Base-by-base conservation (phyloP, 2,329 filamentous ascomycete genomes). In the Ophiostoma pallidulum region DNA sequence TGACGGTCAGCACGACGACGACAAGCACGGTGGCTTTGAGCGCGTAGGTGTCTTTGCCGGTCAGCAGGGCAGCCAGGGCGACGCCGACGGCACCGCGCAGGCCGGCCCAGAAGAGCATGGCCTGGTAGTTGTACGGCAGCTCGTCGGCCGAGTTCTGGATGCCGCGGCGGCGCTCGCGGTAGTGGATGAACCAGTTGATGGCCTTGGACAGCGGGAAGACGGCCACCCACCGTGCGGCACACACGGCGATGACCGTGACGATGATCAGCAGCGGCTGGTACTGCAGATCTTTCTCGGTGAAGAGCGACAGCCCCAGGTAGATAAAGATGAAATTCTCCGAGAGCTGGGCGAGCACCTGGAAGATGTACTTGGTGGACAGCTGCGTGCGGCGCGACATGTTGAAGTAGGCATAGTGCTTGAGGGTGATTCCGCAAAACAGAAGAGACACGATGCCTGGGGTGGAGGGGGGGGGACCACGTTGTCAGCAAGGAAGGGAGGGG, bases 281-380 rank as follows among this genome's bases (percentile, higher is more conserved):
- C 51, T 87, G 80, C 20, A 96, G 74, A 42, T 86, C 80, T 45
- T 81, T 82, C 58, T 97, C 90, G 3, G 92, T 96, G 64, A 98
- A 97, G 24, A 98, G 75, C 1, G 92, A 94, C 3, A 98, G 73
- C 6, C 92, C 92, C 0, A 98, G 79, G 61, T 98, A 98, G 64
- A 98, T 98, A 70, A 98, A 98, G 66, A 98, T 98, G 63, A 98
- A 98, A 66, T 98, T 98, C 68, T 98, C 92, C 0, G 91, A 95
- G 39, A 98, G 69, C 65, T 98, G 92, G 4, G 92, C 87, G 57
- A 94, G 82, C 53, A 95, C 83, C 64, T 94, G 88, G 69, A 98
- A 98, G 49, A 96, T 77, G 67, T 94, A 98, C 65, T 98, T 98
- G 45, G 92, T 98, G 14, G 92, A 95, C 53, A 98, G 81, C 64